These are phyloP conservation scores for Auricularia cornea DNA, from an alignment of 768 basidiomycete species.

Conservation along the genomic window DNA sequence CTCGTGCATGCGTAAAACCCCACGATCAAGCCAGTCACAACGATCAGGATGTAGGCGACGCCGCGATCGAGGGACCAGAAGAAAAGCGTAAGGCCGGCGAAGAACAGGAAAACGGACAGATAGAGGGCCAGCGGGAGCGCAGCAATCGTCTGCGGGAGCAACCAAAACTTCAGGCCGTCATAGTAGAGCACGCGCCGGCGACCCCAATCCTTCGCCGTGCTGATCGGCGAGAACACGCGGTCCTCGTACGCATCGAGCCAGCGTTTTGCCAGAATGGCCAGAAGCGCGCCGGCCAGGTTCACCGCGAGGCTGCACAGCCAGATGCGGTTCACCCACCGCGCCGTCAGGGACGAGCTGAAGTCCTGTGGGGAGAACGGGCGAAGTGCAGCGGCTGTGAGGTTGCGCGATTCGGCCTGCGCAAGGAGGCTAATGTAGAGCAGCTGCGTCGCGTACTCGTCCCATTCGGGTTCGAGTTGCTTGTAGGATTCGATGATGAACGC, in stretches of 20 bases:
- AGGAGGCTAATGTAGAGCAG: background rate
- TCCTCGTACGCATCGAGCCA: background rate
- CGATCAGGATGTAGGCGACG: background rate
- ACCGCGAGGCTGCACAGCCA: background rate
- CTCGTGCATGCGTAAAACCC: background rate
- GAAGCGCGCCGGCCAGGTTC: background rate
- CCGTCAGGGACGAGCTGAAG: background rate
- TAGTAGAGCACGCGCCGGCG: background rate
- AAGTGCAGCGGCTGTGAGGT: background rate
- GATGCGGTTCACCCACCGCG: background rate
- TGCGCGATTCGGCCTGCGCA: background rate
- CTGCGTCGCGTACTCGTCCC: background rate
- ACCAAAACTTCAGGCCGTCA: background rate
- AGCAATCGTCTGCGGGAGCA: background rate
- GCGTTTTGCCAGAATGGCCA: background rate
- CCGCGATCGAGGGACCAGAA: background rate
- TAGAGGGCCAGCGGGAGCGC: background rate
- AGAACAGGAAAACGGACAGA: background rate
- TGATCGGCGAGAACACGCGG: background rate
- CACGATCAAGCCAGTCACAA: background rate
- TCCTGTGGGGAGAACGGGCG: background rate
- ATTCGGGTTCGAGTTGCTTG: background rate
- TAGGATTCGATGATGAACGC: background rate
- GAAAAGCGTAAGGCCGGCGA: background rate
- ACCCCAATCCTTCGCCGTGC: background rate